These are phyloP conservation scores for Rhynchospora pubera DNA, from an alignment of 176 grass and related monocot genomes.

Conservation along the genomic window DNA sequence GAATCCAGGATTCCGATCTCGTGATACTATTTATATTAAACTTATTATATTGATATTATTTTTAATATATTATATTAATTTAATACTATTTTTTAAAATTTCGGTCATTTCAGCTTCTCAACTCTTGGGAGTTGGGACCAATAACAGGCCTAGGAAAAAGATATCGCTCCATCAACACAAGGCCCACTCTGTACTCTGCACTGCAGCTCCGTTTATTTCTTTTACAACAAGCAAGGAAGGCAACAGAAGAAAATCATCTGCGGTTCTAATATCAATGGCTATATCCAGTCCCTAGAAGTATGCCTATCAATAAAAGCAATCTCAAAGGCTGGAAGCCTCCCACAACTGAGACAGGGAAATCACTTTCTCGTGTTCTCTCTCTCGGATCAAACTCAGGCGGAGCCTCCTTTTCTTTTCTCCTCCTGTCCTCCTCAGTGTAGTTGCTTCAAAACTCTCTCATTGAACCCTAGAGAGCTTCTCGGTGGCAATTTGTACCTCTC, in stretches of 20 bases:
- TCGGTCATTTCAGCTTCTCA: not conserved
- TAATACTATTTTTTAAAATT: too few species aligned
- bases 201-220: not conserved
- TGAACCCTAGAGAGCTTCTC: slow-evolving; percentile 4
- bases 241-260: not conserved
- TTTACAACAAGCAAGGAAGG: slow-evolving; percentile 22
- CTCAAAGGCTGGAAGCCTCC: not conserved
- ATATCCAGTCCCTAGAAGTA: not conserved
- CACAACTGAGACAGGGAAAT: not conserved
- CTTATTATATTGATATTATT: too few species aligned
- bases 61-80: too few species aligned
- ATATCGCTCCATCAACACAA: not conserved
- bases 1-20: too few species aligned
- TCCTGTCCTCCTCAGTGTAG: not conserved
- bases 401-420: not conserved
- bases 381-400: slow-evolving; percentile 10
- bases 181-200: not conserved
- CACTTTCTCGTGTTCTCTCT: not conserved
- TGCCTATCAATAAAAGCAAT: not conserved
- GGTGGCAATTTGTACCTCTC: not conserved
- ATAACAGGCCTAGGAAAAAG: not conserved
- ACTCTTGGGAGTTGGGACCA: not conserved
- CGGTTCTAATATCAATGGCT: not conserved
- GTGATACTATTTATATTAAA: too few species aligned
- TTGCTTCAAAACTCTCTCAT: not conserved